Evolutionary conservation across 768 basidiomycete genomes (phyloP).

Genomic region (Amanita rubescens): DNA sequence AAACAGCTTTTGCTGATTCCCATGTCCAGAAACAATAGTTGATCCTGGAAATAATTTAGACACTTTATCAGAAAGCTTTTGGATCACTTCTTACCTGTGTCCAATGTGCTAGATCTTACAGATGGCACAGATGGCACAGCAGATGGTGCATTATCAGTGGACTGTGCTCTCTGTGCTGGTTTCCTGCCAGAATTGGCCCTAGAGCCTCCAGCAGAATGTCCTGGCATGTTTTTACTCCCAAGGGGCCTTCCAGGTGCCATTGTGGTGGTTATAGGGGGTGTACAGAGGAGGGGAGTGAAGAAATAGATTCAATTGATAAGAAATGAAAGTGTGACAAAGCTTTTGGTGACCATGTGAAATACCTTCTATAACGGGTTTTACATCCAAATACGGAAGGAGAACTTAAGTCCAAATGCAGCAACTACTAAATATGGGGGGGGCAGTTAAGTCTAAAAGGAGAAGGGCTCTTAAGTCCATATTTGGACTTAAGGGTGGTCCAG

Average conservation of each 20-base stretch:
- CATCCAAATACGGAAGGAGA: neutral
- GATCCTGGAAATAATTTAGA: neutral
- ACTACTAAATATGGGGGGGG: neutral
- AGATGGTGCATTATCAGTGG: neutral
- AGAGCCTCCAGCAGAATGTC: slow-evolving; percentile 11
- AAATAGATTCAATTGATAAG: neutral
- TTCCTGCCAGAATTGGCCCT: slow-evolving; percentile 9
- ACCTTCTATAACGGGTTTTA: neutral
- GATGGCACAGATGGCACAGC: neutral
- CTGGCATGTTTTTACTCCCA: slow-evolving; percentile 8
- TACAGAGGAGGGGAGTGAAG: neutral
- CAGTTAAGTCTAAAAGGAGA: neutral
- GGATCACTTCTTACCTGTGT: neutral
- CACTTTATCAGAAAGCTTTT: neutral
- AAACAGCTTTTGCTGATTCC: neutral
- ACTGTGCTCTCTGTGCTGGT: neutral
- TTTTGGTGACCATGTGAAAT: neutral
- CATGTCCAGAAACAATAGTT: neutral
- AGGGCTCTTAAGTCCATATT: neutral
- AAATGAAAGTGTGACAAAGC: neutral
- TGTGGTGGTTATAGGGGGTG: neutral
- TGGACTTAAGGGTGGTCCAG: too few relatives aligned
- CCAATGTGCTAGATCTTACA: neutral
- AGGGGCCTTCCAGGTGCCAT: slow-evolving; percentile 9
- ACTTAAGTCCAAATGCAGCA: neutral